Evolutionary conservation across 208 protist genomes (phyloP).

Genomic region (Trypanosoma scelopori): DNA sequence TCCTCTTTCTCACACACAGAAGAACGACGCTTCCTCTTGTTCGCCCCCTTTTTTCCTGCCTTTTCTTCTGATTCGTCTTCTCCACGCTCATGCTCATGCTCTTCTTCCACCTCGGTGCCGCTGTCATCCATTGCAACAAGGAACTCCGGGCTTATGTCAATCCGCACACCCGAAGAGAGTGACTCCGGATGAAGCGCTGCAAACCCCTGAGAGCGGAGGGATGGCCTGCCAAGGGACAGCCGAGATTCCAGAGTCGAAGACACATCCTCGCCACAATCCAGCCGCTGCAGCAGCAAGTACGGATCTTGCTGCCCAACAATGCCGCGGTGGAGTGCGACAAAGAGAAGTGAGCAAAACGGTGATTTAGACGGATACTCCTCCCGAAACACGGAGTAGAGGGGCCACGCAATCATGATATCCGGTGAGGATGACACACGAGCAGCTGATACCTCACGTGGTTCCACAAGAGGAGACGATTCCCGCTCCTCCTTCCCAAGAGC

Average conservation of each 20-base stretch:
- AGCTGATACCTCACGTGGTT: not conserved
- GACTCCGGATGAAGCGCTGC: not conserved
- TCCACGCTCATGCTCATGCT: too few species aligned
- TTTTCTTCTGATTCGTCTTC: not conserved
- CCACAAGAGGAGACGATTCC: not conserved
- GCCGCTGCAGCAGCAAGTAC: constrained; percentile 47
- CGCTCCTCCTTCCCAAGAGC: not conserved
- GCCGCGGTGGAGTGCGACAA: constrained; percentile 69
- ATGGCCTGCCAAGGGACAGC: not conserved
- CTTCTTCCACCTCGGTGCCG: not conserved
- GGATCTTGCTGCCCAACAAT: constrained; percentile 63
- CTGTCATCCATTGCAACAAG: not conserved
- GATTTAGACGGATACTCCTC: constrained; percentile 35
- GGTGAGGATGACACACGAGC: not conserved
- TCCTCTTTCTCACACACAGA: too few species aligned
- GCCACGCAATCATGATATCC: not conserved
- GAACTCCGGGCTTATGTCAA: constrained; percentile 21
- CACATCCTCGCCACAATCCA: constrained; percentile 11
- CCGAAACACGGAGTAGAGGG: constrained; percentile 34
- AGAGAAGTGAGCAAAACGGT: constrained; percentile 51
- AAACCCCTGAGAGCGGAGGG: not conserved
- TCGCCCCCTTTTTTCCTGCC: not conserved
- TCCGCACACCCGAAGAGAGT: constrained; percentile 1
- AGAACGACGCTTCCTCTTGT: too few species aligned
- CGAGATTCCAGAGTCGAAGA: not conserved